Evolutionary conservation across 1,284 basidiomycete genomes (phyloP), one percentile per base, ranked within the genome.

Genomic region (Cystobasidium slooffiae): DNA sequence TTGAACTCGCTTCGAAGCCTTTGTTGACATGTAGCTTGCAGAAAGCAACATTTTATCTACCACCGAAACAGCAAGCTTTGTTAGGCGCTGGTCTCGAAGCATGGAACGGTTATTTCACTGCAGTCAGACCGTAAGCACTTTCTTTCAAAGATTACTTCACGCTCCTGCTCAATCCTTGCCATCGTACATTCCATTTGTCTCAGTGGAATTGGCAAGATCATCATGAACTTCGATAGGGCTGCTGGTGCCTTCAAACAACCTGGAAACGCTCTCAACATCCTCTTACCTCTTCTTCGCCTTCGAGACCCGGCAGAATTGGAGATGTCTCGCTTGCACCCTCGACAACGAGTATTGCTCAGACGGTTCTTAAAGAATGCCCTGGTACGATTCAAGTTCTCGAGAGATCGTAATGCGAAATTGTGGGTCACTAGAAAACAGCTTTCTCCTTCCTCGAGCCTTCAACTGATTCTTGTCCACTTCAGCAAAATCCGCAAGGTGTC

Each of bases 401-500:
- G n/a, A 7, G 51, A 72, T 20, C 12, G 18, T 10, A 55, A 62
- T 43, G 49, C 58, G 10, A 72, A 53, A 10, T 72, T 52, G 69
- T 72, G 24, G 37, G 61, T 55, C n/a, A n/a, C n/a, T n/a, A n/a
- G n/a, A n/a, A n/a, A n/a, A n/a, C n/a, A n/a, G n/a, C n/a, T n/a
- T n/a, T n/a, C n/a, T n/a, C n/a, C n/a, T n/a, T n/a, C n/a, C n/a
- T n/a, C n/a, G n/a, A n/a, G n/a, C n/a, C n/a, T n/a, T n/a, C n/a
- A n/a, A n/a, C n/a, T n/a, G n/a, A n/a, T n/a, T n/a, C n/a, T 31
- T 66, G 47, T 49, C 41, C 22, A 22, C 22, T 41, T 3, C 5
- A 58, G 70, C 43, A 73, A 73, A 59, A 73, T 73, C n/a, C 62
- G 70, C 14, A 55, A 55, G 39, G 62, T 73, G 1, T 73, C 70